phyloP scores from a whole-genome alignment of 192 early-diverging fungal species.

The Umbelopsis ramanniana region DNA sequence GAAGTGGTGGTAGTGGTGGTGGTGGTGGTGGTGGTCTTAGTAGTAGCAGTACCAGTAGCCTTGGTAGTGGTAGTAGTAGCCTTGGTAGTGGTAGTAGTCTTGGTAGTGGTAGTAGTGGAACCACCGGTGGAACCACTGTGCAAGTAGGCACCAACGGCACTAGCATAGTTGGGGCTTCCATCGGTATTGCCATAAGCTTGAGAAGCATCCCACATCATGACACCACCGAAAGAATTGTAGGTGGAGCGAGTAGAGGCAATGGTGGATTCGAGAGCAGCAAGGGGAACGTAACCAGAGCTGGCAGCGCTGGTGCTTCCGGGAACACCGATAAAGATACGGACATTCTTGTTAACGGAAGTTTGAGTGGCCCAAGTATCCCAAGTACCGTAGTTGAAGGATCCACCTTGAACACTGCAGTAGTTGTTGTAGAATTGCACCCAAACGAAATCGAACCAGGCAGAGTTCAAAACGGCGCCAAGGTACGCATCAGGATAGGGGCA shows the following conservation, averaged over 20 bases:
- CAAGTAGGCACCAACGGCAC: conserved; percentile 23
- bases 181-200: conserved; percentile 61
- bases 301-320: conserved; percentile 69
- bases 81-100: conserved; percentile 16
- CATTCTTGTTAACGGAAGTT: conserved; percentile 63
- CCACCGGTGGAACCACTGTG: conserved; percentile 12
- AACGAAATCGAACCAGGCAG: conserved; percentile 68
- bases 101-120: conserved; percentile 2
- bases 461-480: conserved; percentile 58
- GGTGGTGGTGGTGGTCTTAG: conserved; percentile 21
- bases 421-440: conserved; percentile 87
- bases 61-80: conserved; percentile 20
- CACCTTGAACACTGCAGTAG: conserved; percentile 60
- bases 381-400: conserved; percentile 73
- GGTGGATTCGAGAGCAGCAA: conserved; percentile 51
- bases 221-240: conserved; percentile 68
- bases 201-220: conserved; percentile 71
- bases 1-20: conserved; percentile 27
- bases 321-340: conserved; percentile 67
- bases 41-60: conserved; percentile 21
- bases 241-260: conserved; percentile 50
- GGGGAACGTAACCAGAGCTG: conserved; percentile 58
- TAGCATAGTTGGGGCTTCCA: conserved; percentile 33
- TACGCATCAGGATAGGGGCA: conserved; percentile 80
- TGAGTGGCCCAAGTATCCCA: conserved; percentile 73